Base-by-base conservation (phyloP, 2,329 filamentous ascomycete species). In the Cladosporium phlei region DNA sequence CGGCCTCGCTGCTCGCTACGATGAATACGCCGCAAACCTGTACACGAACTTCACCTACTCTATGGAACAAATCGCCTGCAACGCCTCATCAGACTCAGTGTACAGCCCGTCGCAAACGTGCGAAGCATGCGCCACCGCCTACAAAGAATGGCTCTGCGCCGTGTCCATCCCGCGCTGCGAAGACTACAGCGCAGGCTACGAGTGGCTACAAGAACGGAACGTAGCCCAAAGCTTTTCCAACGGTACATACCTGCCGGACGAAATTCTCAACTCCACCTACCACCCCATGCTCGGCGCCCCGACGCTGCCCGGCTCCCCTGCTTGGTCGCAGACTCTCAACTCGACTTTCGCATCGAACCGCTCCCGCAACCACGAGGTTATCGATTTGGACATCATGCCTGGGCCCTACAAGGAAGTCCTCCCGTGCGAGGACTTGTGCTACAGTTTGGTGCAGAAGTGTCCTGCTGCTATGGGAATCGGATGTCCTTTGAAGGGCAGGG, bases 101-200 rank as follows among this genome's bases (percentile, higher is more conserved):
- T 98, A 95, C 69, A 95, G 89, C 1, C 80, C 97, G 11, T 85
- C 81, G 2, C 79, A 82, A 32, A 79, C 68, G 55, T 98, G 93
- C 71, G 66, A 72, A 33, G 78, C 94, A 65, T 98, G 93, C 67
- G 79, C 74, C 12, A 60, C 64, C 1, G 88, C 88, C 7, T 98
- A 98, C 76, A 96, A 94, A 66, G 75, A 82, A 60, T 98, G 93
- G 93, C 82, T 98, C 16, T 98, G 93, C 70, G 86, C 88, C 19
- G 89, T 97, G 21, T 85, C 82, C 12, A 93, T 98, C 52, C 93
- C 93, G 1, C 86, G 90, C 22, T 98, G 93, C 70, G 84, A 88
- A 60, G 91, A 96, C 68, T 93, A 86, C 58, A 79, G 76, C 40
- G 79, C 74, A 38, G 59, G 65, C 2, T 71, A 73, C 11, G 44